Evolutionary conservation across 169 alveolate species (phyloP).

Genomic region (Babesia bigemina): DNA sequence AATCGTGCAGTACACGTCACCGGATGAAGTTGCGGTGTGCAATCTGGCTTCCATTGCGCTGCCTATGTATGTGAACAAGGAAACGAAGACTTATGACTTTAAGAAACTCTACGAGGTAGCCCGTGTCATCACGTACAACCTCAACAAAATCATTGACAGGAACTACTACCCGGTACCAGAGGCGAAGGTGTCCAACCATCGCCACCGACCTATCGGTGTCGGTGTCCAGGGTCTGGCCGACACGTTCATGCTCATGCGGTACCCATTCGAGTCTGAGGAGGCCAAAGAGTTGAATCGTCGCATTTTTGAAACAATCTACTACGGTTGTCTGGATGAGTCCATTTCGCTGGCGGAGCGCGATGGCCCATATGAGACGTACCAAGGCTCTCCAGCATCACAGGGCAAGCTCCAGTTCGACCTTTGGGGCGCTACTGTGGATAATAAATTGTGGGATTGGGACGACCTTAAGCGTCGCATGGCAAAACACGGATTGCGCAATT

Average conservation of each 20-base stretch:
- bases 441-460: conserved; percentile 94
- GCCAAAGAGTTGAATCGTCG: conserved; percentile 91
- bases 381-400: conserved; percentile 95
- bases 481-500: conserved; percentile 94
- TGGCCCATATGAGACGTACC: conserved; percentile 94
- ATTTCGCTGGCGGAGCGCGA: conserved; percentile 91
- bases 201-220: conserved; percentile 98
- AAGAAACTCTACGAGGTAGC: conserved; percentile 86
- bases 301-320: conserved; percentile 97
- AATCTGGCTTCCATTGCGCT: conserved; percentile 96
- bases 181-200: conserved; percentile 90
- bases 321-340: conserved; percentile 94
- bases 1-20: conserved; percentile 94
- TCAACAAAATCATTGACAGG: conserved; percentile 94
- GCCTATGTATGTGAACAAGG: conserved; percentile 81
- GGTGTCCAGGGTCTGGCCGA: conserved; percentile 99
- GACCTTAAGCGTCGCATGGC: conserved; percentile 85
- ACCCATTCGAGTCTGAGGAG: conserved; percentile 94
- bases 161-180: conserved; percentile 95
- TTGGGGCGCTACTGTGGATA: conserved; percentile 90
- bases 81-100: conserved; percentile 76
- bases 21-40: conserved; percentile 98
- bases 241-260: conserved; percentile 91
- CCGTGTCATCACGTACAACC: conserved; percentile 90
- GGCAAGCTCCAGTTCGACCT: conserved; percentile 97